phyloP scores from a whole-genome alignment of 2,329 filamentous ascomycete species.

The Pseudogymnoascus sp. region DNA sequence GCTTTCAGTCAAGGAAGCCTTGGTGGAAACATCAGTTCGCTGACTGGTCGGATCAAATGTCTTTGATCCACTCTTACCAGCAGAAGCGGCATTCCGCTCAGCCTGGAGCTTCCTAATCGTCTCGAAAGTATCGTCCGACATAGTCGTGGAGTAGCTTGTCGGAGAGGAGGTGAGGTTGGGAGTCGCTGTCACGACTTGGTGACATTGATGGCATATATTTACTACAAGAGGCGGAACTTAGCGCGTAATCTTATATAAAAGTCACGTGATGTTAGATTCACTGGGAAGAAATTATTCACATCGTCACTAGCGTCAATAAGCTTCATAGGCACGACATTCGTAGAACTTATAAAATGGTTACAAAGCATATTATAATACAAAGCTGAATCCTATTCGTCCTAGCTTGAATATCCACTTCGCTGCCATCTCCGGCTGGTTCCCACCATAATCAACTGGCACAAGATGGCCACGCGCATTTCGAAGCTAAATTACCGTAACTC shows the following conservation, averaged over 20 bases:
- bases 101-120: conserved; percentile 80
- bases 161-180: conserved; percentile 7
- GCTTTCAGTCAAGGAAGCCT: conserved; percentile 82
- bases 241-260: background rate
- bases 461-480: background rate
- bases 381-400: conserved; percentile 5
- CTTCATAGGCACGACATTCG: background rate
- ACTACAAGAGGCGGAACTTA: conserved; percentile 1
- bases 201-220: conserved; percentile 2
- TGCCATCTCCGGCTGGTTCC: background rate
- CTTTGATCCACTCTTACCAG: conserved; percentile 73
- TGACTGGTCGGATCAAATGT: conserved; percentile 72
- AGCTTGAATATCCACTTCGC: conserved; percentile 2
- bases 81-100: conserved; percentile 78
- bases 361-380: conserved; percentile 6
- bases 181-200: conserved; percentile 6
- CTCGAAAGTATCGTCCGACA: conserved; percentile 79
- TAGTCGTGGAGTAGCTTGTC: conserved; percentile 25
- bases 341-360: background rate
- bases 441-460: background rate
- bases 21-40: conserved; percentile 75
- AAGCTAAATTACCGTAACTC: background rate
- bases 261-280: background rate
- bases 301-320: background rate
- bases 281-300: background rate